Base-by-base conservation (phyloP, 805 yeast species). In the Metschnikowia drakensbergensis region DNA sequence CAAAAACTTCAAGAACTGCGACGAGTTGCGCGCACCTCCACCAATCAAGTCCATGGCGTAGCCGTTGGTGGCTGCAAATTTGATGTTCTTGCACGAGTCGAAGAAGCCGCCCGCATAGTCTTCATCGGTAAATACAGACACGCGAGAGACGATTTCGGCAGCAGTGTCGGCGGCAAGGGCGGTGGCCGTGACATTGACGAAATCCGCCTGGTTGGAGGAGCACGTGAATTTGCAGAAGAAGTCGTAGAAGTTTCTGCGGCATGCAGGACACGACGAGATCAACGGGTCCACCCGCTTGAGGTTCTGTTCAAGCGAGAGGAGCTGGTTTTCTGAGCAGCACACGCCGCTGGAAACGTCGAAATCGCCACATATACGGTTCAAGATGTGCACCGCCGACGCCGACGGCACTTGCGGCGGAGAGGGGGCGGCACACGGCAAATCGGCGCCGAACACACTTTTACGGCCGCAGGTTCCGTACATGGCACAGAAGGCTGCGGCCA, bases 1-100 rank as follows among this genome's bases (percentile, higher is more conserved):
- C 45, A 94, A 67, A 61, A 92, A 94, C 67, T 90, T 86, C 55
- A 92, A 70, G 62, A 92, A 92, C 47, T 81, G 81, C 30, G 72
- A 58, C 64, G 81, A 87, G 57, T 83, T 80, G 47, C 74, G 77
- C 2, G 98, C 97, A 1, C 98, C 98, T n/a, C 99, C 99, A 6
- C 99, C 99, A 37, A 92, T 84, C 36, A 92, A 74, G 62, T 92
- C 98, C 97, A 92, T 90, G 7, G 97, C 98, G 59, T 79, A 88
- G 2, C 97, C 97, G 65, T 91, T 92, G 2, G 97, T 90, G 6
- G 97, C 96, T 3, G 92, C 82, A 64, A 94, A 91, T 67, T 92
- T 90, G 63, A 92, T 85, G 53, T 84, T 82, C 57, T 86, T 86
- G 69, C 99, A 92, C 1, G 96, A 88, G 48, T 90, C 86, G 62